Base-by-base conservation (phyloP, 495 filamentous ascomycete species). In the Neurospora africana region DNA sequence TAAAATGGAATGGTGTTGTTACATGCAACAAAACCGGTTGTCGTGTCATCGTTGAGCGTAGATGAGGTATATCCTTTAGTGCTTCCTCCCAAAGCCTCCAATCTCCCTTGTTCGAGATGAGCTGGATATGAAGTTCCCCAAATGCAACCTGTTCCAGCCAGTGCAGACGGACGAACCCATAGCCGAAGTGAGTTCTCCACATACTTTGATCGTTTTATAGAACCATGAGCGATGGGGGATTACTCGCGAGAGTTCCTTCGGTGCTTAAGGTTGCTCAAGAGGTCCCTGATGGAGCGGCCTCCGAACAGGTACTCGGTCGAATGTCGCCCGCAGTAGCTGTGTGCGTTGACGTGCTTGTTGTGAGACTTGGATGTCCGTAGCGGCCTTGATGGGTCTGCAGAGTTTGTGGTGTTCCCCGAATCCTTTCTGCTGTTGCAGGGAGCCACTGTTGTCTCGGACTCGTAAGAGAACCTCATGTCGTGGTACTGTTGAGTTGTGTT, bases 311-410 rank as follows among this genome's bases (percentile, higher is more conserved):
- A 81, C 75, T 81, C 74, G 65, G 76, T 72, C 61, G 77, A 75
- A 68, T 81, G 80, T 10, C 80, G 71, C 53, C 80, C 80, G 65
- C 80, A 81, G 70, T 79, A 79, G 72, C 77, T 80, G 75, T 81
- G 67, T 61, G 78, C 80, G 61, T 81, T 81, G 72, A 78, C 73
- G 53, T 78, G 77, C 36, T 33, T 65, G 39, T 43, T 70, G 53
- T 65, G 53, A 1, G 53, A 65, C 53, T 35, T 65, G 27, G 23
- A 17, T 65, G 13, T 33, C 3, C 53, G 27, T 19, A 65, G 27
- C 5, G 47, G 47, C 53, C 15, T 65, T 65, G 53, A 65, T 65
- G 27, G 8, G 13, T 35, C 53, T 0, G 72, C 30, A 3, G 68
- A 61, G 53, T 37, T 71, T 21, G 71, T 68, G 27, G 47, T 68